Evolutionary conservation across 495 filamentous ascomycete species (phyloP).

Genomic region (Parathielavia appendiculata): DNA sequence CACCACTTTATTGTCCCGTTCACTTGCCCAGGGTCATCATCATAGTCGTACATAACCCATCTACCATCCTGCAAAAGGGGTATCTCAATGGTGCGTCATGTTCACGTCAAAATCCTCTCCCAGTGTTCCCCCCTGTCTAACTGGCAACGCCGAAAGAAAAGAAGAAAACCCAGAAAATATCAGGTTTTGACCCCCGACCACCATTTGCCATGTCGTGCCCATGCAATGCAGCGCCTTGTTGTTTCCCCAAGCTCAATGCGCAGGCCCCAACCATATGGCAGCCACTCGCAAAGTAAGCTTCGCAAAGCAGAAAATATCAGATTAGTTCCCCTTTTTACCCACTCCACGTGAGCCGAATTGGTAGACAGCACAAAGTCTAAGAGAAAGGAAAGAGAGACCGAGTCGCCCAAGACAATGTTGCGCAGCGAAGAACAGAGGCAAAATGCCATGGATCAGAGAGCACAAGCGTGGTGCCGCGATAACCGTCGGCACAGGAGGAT

Average conservation of each 20-base stretch:
- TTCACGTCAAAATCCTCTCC: conserved; percentile 1
- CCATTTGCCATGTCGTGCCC: conserved; percentile 4
- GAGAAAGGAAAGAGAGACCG: neutral
- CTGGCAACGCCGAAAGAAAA: conserved; percentile 14
- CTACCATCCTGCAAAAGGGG: conserved; percentile 14
- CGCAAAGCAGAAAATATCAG: conserved; percentile 6
- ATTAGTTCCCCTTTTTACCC: neutral
- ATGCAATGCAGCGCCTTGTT: neutral
- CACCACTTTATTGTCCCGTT: neutral
- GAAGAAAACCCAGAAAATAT: neutral
- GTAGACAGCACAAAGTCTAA: conserved; percentile 4
- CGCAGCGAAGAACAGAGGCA: neutral
- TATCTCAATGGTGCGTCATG: conserved; percentile 8
- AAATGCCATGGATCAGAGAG: neutral
- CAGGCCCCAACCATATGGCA: conserved; percentile 3
- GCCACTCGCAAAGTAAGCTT: neutral
- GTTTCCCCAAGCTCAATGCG: neutral
- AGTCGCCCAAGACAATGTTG: neutral
- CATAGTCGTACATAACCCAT: conserved; percentile 13
- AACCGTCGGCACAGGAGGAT: neutral
- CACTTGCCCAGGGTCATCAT: neutral
- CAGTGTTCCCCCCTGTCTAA: conserved; percentile 1
- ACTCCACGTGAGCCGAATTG: neutral
- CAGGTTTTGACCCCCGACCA: conserved; percentile 6
- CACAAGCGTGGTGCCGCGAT: neutral